Evolutionary conservation across 129 eudicot species (phyloP), one percentile per base, ranked within the genome.

Genomic region (Calendula officinalis): DNA sequence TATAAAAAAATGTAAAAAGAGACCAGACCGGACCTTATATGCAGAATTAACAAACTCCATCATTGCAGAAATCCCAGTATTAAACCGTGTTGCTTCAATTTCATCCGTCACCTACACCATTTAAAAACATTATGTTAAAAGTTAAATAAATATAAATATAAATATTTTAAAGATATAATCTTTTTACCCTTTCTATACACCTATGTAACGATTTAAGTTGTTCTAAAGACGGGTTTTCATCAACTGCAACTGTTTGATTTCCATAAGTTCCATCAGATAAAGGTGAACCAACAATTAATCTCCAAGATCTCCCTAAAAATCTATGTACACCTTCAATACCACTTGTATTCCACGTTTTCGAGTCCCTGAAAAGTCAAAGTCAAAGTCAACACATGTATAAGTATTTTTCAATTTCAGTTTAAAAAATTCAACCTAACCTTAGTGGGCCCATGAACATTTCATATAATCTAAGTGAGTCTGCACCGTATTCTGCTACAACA

Each of bases 401-500:
- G 40, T 45, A 42, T 40, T 36, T 47, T 45, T 33, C 33, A 3
- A 50, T 37, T 22, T 22, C 30, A 51, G 58, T 34, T 34, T 51
- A 17, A 58, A 46, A 43, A 57, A 16, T 41, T 13, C 15, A 14
- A 17, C 17, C 38, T 53, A 68, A 92, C 99, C 99, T 83, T 62
- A 92, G 69, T 75, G 99, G 99, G 44, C 99, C 99, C 99, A 88
- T 92, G 79, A 92, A 92, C 99, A 92, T 92, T 77, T 92, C 99
- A 66, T 92, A 92, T 66, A 92, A 73, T 44, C 99, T 86, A 60
- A 92, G 96, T 54, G 99, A 85, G 67, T 92, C 99, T 38, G 99
- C 99, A 77, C 99, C 99, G 30, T 81, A 92, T 64, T 83, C 89
- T 8, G 77, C 75, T 45, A 92, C 92, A 56, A 92, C 96, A 79